Conservation (phyloP, 2,329 filamentous ascomycete species). For the Onygena corvina region DNA sequence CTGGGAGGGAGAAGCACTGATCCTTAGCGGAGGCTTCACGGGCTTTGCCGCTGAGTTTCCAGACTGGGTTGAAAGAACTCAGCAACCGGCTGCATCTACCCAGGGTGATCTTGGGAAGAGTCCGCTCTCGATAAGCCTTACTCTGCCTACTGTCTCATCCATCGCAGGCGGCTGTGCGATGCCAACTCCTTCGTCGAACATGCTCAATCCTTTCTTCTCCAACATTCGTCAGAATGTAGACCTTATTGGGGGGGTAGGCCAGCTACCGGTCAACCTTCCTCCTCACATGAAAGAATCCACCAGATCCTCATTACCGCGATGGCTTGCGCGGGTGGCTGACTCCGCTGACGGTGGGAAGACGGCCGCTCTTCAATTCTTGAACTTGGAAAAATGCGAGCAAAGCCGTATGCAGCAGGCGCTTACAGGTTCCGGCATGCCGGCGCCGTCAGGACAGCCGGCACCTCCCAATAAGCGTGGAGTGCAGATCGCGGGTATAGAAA, state of each 20-base stretch:
- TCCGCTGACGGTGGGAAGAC: constrained; percentile 60
- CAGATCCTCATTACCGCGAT: constrained; percentile 52
- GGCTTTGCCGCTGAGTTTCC: constrained; percentile 59
- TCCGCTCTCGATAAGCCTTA: constrained; percentile 41
- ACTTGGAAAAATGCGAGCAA: constrained; percentile 74
- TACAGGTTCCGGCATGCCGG: constrained; percentile 41
- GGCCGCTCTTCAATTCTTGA: constrained; percentile 71
- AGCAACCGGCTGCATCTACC: constrained; percentile 24
- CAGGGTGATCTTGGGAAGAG: constrained; percentile 32
- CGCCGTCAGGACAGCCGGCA: constrained; percentile 26
- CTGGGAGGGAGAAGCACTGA: constrained; percentile 59
- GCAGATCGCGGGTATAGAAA: constrained; percentile 82
- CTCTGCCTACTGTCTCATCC: constrained; percentile 37
- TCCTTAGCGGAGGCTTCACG: constrained; percentile 71
- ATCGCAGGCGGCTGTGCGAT: constrained; percentile 73
- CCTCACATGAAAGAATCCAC: constrained; percentile 37
- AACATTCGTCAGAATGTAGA: constrained; percentile 98
- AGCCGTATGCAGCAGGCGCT: constrained; percentile 81
- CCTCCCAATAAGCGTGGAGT: constrained; percentile 37
- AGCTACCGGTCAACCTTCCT: constrained; percentile 53
- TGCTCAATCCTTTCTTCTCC: constrained; percentile 79
- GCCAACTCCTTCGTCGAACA: constrained; percentile 48
- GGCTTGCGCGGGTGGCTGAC: constrained; percentile 61
- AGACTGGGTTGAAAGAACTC: constrained; percentile 45
- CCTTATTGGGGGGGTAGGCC: constrained; percentile 81